Evolutionary conservation across 2,329 filamentous ascomycete genomes (phyloP), one percentile per base, ranked within the genome.

Genomic region (Microcera coccophila): DNA sequence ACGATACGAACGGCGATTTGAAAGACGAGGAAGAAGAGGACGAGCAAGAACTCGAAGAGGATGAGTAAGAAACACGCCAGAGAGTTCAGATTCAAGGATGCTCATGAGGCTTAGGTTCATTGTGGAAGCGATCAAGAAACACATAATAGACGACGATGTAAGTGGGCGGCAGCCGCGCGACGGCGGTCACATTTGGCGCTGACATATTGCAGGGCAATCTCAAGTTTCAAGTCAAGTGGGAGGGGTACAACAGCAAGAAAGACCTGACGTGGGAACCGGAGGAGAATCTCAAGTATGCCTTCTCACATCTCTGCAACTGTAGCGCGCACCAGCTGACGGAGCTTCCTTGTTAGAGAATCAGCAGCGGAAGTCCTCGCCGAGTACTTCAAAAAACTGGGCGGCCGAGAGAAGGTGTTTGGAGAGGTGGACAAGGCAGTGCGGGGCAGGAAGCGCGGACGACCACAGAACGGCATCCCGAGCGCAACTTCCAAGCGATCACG

Each of bases 201-300:
- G 29, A 35, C 33, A 35, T 9, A 19, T 9, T 32, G 9, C 45
- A 79, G 68, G 77, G 76, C 16, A 61, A 62, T 4, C 57, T 82
- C 1, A 73, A 74, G 36, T 90, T 85, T 58, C 74, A 84, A 39
- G 85, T 93, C 26, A 90, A 91, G 57, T 93, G 87, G 87, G 79
- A 87, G 50, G 87, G 87, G 3, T 93, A 84, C 48, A 79, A 86
- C 0, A 77, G 82, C 48, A 80, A 82, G 48, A 63, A 70, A 0
- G 87, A 93, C 52, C 67, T 79, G 57, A 93, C 87, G 0, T 91
- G 86, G 87, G 87, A 93, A 60, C 82, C 85, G 0, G 82, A 87
- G 54, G 79, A 81, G 10, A 90, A 90, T 45, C 53, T 67, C 5
- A 33, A 50, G 64, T 66, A 51, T 7, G 9, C 3, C n/a, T n/a